Evolutionary conservation across 2,329 filamentous ascomycete genomes (phyloP).

Genomic region (Botrytis cinerea): DNA sequence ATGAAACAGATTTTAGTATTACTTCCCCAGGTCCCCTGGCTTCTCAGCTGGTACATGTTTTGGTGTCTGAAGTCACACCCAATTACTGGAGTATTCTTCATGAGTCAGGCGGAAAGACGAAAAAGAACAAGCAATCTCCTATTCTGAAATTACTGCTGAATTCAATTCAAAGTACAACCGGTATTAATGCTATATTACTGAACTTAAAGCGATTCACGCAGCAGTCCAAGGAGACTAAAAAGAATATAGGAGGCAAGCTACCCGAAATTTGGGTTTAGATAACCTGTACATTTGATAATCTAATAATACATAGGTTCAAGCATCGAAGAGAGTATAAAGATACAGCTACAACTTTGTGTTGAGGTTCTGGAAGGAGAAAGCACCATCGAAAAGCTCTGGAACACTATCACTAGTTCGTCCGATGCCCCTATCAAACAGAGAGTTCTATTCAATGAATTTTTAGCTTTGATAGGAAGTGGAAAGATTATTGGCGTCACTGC

Average conservation of each 20-base stretch:
- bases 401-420: slow-evolving; percentile 45
- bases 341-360: slow-evolving; percentile 48
- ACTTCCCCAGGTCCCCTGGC: slow-evolving; percentile 64
- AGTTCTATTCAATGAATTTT: slow-evolving; percentile 63
- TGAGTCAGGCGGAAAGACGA: slow-evolving; percentile 45
- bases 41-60: slow-evolving; percentile 71
- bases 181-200: slow-evolving; percentile 75
- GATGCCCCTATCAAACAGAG: slow-evolving; percentile 46
- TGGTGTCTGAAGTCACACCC: slow-evolving; percentile 74
- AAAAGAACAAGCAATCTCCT: slow-evolving; percentile 24
- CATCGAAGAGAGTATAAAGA: slow-evolving; percentile 41
- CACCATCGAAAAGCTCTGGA: slow-evolving; percentile 48
- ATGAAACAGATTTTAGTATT: slow-evolving; percentile 54
- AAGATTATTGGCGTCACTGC: slow-evolving; percentile 59
- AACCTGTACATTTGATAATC: background rate
- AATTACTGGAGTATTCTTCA: slow-evolving; percentile 76
- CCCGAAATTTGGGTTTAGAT: background rate
- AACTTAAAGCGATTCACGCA: slow-evolving; percentile 64
- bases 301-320: slow-evolving; percentile 32
- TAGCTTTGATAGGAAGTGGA: slow-evolving; percentile 60
- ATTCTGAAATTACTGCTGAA: slow-evolving; percentile 56
- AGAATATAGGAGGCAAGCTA: slow-evolving; percentile 29
- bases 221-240: slow-evolving; percentile 47
- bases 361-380: slow-evolving; percentile 48
- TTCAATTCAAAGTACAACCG: slow-evolving; percentile 72